Percentiles rank a stretch among this genome's conserved stretches.
Evolutionary conservation across 805 yeast genomes (phyloP).

Genomic region (Candida gorgasii): DNA sequence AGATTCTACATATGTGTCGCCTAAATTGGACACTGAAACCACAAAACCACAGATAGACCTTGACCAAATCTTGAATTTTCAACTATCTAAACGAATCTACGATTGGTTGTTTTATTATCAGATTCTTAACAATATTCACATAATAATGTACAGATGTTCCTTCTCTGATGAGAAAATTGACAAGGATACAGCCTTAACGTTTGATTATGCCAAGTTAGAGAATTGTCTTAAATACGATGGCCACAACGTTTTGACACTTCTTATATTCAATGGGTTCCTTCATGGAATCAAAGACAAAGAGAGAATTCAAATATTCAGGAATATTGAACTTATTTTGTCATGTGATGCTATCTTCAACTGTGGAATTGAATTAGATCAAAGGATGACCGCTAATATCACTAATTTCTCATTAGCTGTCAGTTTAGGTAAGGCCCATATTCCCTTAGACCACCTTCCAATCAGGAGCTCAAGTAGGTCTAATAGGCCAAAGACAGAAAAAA

Average conservation of each 20-base stretch:
- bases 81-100: slow-evolving; percentile 21
- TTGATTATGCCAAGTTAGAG: slow-evolving; percentile 27
- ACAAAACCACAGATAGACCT: background rate
- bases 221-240: slow-evolving; percentile 17
- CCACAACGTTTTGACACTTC: slow-evolving; percentile 17
- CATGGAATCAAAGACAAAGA: slow-evolving; percentile 18
- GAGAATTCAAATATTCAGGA: slow-evolving; percentile 23
- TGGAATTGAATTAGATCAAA: slow-evolving; percentile 3
- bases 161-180: slow-evolving; percentile 13
- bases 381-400: slow-evolving; percentile 15
- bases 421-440: slow-evolving; percentile 21
- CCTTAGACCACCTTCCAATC: slow-evolving; percentile 16
- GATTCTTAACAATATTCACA: slow-evolving; percentile 25
- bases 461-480: background rate
- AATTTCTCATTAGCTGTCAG: slow-evolving; percentile 18
- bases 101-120: slow-evolving; percentile 21
- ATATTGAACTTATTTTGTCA: slow-evolving; percentile 23
- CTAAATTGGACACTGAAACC: too few species aligned
- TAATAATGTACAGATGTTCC: slow-evolving; percentile 21
- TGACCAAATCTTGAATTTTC: slow-evolving; percentile 13
- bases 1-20: background rate
- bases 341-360: slow-evolving; percentile 25
- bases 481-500: background rate
- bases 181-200: slow-evolving; percentile 16
- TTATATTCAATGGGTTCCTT: slow-evolving; percentile 24